phyloP scores from a whole-genome alignment of 2,329 filamentous ascomycete species.

The Colletotrichum sp. region DNA sequence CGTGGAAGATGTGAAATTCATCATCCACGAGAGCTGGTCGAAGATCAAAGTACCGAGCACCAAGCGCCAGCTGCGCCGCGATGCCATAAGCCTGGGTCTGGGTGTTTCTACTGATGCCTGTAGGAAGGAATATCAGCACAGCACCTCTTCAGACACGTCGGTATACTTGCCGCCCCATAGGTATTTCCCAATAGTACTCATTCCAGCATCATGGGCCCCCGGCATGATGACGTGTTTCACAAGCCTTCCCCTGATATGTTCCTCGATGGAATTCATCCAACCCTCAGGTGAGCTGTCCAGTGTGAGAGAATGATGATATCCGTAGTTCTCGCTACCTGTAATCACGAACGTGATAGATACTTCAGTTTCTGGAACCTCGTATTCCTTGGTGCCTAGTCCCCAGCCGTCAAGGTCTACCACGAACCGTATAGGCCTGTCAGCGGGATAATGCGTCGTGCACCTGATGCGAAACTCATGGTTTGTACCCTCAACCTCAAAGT shows the following conservation, averaged over 20 bases:
- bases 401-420: slow-evolving; percentile 33
- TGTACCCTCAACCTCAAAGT: slow-evolving; percentile 33
- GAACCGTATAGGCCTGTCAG: slow-evolving; percentile 27
- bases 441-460: slow-evolving; percentile 31
- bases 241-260: slow-evolving; percentile 38
- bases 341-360: slow-evolving; percentile 36
- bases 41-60: slow-evolving; percentile 52
- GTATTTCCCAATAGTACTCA: slow-evolving; percentile 38
- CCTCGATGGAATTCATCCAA: slow-evolving; percentile 37
- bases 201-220: slow-evolving; percentile 53
- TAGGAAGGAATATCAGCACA: slow-evolving; percentile 24
- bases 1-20: not conserved
- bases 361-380: slow-evolving; percentile 32
- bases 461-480: slow-evolving; percentile 32
- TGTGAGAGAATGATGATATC: slow-evolving; percentile 33
- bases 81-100: slow-evolving; percentile 49
- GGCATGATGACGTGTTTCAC: slow-evolving; percentile 51
- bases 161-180: not conserved
- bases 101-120: slow-evolving; percentile 43
- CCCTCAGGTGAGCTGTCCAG: slow-evolving; percentile 25
- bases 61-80: slow-evolving; percentile 47
- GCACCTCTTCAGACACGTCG: accelerated
- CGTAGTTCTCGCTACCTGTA: slow-evolving; percentile 35
- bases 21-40: slow-evolving; percentile 38
- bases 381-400: slow-evolving; percentile 36